A percentile compares a stretch with the other conserved stretches of the same genome.
phyloP scores from a whole-genome alignment of 495 filamentous ascomycete species.

The Durotheca rogersii region DNA sequence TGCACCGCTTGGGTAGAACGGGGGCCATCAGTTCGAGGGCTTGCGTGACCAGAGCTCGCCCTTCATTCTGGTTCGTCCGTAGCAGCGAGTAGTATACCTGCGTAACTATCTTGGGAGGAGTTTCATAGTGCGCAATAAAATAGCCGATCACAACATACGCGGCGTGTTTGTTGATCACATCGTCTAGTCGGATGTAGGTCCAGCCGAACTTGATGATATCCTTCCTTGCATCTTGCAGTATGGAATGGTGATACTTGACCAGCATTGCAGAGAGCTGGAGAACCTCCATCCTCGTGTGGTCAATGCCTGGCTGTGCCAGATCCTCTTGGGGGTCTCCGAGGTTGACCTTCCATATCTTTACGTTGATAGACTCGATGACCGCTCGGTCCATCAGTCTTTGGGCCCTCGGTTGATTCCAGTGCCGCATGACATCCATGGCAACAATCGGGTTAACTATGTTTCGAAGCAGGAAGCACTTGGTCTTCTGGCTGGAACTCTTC shows the following conservation, averaged over 20 bases:
- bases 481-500: slow-evolving; percentile 74
- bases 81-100: slow-evolving; percentile 91
- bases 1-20: slow-evolving; percentile 77
- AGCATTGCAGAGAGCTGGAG: slow-evolving; percentile 92
- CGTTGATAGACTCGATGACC: slow-evolving; percentile 87
- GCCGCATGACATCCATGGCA: slow-evolving; percentile 89
- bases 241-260: slow-evolving; percentile 85
- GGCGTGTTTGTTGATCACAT: slow-evolving; percentile 98
- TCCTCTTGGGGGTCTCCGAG: slow-evolving; percentile 83
- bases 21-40: slow-evolving; percentile 92
- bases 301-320: slow-evolving; percentile 78
- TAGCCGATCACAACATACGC: slow-evolving; percentile 96
- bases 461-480: slow-evolving; percentile 89
- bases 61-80: slow-evolving; percentile 92
- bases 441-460: slow-evolving; percentile 94
- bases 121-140: slow-evolving; percentile 97
- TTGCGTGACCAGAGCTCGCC: slow-evolving; percentile 86
- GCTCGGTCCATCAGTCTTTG: slow-evolving; percentile 81
- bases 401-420: slow-evolving; percentile 58
- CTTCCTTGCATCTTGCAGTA: slow-evolving; percentile 87
- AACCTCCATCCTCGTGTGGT: slow-evolving; percentile 94
- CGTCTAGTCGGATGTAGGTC: slow-evolving; percentile 96
- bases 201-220: slow-evolving; percentile 99
- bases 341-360: slow-evolving; percentile 91
- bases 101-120: slow-evolving; percentile 89